These are phyloP conservation scores for Coemansia sp. DNA, from an alignment of 192 early-diverging fungal species.

Conservation along the genomic window DNA sequence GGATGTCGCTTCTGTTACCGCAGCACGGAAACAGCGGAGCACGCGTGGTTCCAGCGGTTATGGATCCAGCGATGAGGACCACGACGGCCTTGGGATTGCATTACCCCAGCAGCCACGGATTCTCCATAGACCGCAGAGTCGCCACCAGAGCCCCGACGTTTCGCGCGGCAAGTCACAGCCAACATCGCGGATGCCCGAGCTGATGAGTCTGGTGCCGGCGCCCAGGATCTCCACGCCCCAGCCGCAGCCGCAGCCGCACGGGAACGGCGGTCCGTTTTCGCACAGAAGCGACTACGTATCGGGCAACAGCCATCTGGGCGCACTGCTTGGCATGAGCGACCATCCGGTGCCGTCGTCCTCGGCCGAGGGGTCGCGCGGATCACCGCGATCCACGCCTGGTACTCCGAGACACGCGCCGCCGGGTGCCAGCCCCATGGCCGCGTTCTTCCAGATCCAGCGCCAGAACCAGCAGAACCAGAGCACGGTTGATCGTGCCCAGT, in stretches of 20 bases:
- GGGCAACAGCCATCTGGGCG: conserved; percentile 20
- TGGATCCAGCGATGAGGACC: background rate
- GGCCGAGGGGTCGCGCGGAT: background rate
- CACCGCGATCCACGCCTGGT: conserved; percentile 40
- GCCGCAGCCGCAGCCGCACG: conserved; percentile 20
- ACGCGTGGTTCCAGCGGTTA: background rate
- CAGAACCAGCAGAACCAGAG: background rate
- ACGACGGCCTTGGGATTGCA: background rate
- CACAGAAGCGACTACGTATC: conserved; percentile 38
- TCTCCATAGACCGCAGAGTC: background rate
- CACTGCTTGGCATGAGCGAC: conserved; percentile 29
- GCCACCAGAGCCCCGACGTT: background rate
- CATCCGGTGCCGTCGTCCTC: background rate
- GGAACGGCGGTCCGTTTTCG: conserved; percentile 18
- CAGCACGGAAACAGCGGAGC: background rate
- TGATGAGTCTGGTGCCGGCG: conserved; percentile 2
- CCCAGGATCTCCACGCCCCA: conserved; percentile 25
- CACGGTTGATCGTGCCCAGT: background rate
- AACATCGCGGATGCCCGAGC: conserved; percentile 9
- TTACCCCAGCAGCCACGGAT: background rate
- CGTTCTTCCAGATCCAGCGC: conserved; percentile 5
- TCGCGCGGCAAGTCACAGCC: conserved; percentile 44
- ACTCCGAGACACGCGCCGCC: conserved; percentile 19
- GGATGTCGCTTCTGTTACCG: conserved; percentile 24
- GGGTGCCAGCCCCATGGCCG: background rate